These are phyloP conservation scores for Penicillium concentricum DNA, from an alignment of 2,329 filamentous ascomycete species.

Conservation along the genomic window DNA sequence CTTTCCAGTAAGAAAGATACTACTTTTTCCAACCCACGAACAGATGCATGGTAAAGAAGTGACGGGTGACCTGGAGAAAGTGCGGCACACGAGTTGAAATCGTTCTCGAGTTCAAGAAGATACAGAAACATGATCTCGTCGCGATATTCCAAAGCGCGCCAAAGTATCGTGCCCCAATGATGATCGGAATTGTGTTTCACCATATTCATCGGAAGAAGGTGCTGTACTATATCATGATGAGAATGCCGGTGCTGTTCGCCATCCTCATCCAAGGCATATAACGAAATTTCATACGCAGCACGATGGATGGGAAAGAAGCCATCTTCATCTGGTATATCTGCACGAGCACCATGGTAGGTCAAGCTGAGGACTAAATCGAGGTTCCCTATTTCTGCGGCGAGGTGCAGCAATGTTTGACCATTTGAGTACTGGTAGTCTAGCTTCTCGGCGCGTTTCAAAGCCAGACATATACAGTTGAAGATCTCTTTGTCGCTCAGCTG, in stretches of 20 bases:
- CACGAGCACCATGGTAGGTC: background rate
- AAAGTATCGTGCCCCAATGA: background rate
- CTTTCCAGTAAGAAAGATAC: background rate
- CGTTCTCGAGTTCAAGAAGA: background rate
- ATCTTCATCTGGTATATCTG: background rate
- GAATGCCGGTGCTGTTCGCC: too few relatives aligned
- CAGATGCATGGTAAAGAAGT: background rate
- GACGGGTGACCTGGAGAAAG: background rate
- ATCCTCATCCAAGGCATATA: background rate
- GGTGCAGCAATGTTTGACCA: background rate
- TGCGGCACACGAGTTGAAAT: background rate
- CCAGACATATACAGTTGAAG: background rate
- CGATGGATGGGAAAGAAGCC: background rate
- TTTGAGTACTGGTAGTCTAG: background rate
- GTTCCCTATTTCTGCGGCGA: background rate
- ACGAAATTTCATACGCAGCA: background rate
- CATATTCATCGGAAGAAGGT: background rate
- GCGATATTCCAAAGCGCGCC: background rate
- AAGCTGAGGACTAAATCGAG: background rate
- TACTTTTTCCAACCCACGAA: background rate
- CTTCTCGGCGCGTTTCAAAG: background rate
- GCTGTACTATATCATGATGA: background rate
- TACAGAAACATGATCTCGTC: background rate
- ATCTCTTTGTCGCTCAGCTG: background rate
- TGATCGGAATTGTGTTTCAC: background rate